These are phyloP conservation scores for Claviceps cyperi DNA, from an alignment of 2,329 filamentous ascomycete species.

Conservation along the genomic window DNA sequence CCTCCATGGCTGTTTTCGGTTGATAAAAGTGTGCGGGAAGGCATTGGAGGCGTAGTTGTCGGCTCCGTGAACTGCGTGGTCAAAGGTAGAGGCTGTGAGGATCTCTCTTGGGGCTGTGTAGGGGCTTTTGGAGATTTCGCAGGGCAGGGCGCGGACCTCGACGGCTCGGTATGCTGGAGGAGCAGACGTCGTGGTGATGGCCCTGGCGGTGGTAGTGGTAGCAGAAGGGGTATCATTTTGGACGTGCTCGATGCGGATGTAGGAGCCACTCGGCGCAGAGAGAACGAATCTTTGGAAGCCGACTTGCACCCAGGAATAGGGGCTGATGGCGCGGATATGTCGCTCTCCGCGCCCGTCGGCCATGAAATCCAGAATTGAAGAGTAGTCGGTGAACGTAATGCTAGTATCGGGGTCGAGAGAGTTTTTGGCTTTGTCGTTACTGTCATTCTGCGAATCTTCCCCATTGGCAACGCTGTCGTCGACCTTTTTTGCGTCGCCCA, in stretches of 20 bases:
- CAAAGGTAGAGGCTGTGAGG: slow-evolving; percentile 49
- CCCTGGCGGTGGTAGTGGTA: not conserved
- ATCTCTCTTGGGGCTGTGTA: slow-evolving; percentile 57
- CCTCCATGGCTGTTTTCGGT: slow-evolving; percentile 56
- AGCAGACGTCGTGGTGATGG: slow-evolving; percentile 2
- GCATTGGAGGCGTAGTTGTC: slow-evolving; percentile 62
- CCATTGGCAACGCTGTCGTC: not conserved
- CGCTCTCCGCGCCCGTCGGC: slow-evolving; percentile 65
- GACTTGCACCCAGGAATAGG: slow-evolving; percentile 70
- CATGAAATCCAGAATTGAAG: slow-evolving; percentile 81
- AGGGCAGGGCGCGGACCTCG: slow-evolving; percentile 33
- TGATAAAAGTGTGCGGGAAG: slow-evolving; percentile 55
- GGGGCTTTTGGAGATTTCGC: slow-evolving; percentile 34
- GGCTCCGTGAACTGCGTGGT: slow-evolving; percentile 66
- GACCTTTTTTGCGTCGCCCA: slow-evolving; percentile 12
- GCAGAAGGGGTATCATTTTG: slow-evolving; percentile 3
- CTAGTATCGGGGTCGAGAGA: slow-evolving; percentile 17
- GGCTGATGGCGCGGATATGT: slow-evolving; percentile 64
- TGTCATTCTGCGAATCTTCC: not conserved
- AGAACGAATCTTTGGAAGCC: slow-evolving; percentile 59
- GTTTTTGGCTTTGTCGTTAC: not conserved
- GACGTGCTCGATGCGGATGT: slow-evolving; percentile 35
- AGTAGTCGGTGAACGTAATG: slow-evolving; percentile 79
- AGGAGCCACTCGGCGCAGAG: slow-evolving; percentile 47
- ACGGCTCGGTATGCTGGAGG: slow-evolving; percentile 26